A percentile compares a stretch with the other conserved stretches of the same genome.
Conservation (phyloP, 2,329 filamentous ascomycete genomes). For the Calonectria multiphialidica region DNA sequence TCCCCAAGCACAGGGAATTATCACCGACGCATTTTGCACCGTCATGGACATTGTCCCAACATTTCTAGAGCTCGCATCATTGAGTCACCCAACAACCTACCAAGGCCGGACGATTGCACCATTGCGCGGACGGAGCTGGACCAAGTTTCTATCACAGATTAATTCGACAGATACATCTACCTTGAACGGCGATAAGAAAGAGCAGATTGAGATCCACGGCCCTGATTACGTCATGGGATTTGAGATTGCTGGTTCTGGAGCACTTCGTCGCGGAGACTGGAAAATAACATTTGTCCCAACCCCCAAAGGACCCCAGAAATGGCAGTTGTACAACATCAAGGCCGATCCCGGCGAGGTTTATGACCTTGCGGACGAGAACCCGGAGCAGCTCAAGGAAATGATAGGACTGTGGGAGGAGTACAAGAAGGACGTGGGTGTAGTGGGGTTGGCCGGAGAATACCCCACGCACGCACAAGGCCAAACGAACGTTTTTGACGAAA, state of each 20-base stretch:
- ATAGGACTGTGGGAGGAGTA: slow-evolving; percentile 27
- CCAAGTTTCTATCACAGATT: neutral
- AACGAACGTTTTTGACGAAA: slow-evolving; percentile 14
- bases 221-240: slow-evolving; percentile 63
- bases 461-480: neutral
- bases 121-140: slow-evolving; percentile 25
- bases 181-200: neutral
- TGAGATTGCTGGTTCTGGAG: slow-evolving; percentile 66
- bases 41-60: slow-evolving; percentile 64
- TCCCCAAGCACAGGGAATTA: slow-evolving; percentile 15
- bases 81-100: neutral
- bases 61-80: slow-evolving; percentile 56
- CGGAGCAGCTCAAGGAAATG: slow-evolving; percentile 52
- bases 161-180: neutral
- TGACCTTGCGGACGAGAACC: slow-evolving; percentile 55
- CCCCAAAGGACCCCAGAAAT: slow-evolving; percentile 59
- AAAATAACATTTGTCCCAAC: slow-evolving; percentile 70
- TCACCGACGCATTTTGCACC: slow-evolving; percentile 44
- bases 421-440: slow-evolving; percentile 23
- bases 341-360: slow-evolving; percentile 65
- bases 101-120: slow-evolving; percentile 12
- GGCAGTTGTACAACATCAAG: slow-evolving; percentile 68
- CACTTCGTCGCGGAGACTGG: slow-evolving; percentile 66
- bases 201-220: slow-evolving; percentile 25
- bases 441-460: slow-evolving; percentile 20